Base-by-base conservation (phyloP, 2,329 filamentous ascomycete species). In the Pyrenophora tritici-repentis region DNA sequence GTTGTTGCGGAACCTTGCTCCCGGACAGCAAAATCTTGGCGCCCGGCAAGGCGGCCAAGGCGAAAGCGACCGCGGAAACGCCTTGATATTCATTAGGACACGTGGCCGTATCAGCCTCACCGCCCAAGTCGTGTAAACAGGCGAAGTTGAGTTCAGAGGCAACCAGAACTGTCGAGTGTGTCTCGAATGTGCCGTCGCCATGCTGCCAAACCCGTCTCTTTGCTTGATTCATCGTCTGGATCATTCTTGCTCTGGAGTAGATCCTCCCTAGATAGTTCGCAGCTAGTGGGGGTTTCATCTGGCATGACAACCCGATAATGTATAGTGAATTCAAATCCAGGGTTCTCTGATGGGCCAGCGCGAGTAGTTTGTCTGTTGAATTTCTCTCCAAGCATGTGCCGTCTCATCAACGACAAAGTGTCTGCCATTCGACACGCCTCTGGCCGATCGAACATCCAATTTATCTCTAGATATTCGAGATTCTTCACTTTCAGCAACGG, bases 361-460 rank as follows among this genome's bases (percentile, higher is more conserved):
- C 17, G 18, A 39, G 38, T 35, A 22, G 22, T 22, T 35, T 31
- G 49, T 29, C 14, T 34, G 37, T 20, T 33, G 32, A 24, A 43
- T 12, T 46, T 40, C 12, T 16, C 14, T 24, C 16, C 22, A 9
- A 66, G 50, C 59, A 64, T 60, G 8, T 59, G 47, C 13, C 45
- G 39, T 17, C 43, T 53, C 44, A 64, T 57, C 2, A 45, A 14
- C 3, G 45, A 42, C 6, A 59, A 12, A 4, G 58, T 61, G 18
- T 58, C 52, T 41, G 50, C 54, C 41, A 61, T 50, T 33, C 53
- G 47, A 8, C 47, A 54, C 7, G 60, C n/a, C 12, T 53, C 38
- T 8, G 53, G 47, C 13, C 53, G 51, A 32, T 62, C 53, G 17
- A 56, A 55, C 14, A 51, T 46, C 61, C 61, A 66, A 17, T 55